phyloP scores from a whole-genome alignment of 805 yeast species.

The Wickerhamomyces hampshirensis region DNA sequence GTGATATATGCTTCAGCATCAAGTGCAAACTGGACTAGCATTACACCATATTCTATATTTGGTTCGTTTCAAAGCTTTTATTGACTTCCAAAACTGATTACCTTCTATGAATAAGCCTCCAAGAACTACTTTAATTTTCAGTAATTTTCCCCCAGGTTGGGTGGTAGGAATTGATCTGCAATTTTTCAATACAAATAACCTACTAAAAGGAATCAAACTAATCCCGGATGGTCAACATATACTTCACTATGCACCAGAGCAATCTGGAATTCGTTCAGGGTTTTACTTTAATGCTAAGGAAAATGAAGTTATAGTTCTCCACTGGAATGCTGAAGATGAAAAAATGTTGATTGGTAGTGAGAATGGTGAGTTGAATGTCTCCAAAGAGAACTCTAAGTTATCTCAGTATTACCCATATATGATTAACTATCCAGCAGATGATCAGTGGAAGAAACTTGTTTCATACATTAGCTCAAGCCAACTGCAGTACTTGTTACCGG shows the following conservation, averaged over 20 bases:
- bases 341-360: conserved; percentile 26
- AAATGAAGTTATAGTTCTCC: conserved; percentile 28
- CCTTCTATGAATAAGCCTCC: conserved; percentile 22
- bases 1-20: no score
- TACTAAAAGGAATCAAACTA: conserved; percentile 46
- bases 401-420: conserved; percentile 33
- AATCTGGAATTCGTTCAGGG: conserved; percentile 37
- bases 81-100: neutral
- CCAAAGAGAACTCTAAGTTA: conserved; percentile 25
- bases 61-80: no score
- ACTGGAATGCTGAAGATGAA: conserved; percentile 35
- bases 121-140: conserved; percentile 25
- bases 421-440: conserved; percentile 35
- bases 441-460: conserved; percentile 25
- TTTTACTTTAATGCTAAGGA: conserved; percentile 31
- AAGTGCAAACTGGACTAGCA: no score
- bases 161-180: conserved; percentile 44
- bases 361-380: conserved; percentile 28
- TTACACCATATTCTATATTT: no score
- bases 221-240: conserved; percentile 50
- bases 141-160: conserved; percentile 31
- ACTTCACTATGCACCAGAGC: conserved; percentile 43
- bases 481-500: conserved; percentile 26
- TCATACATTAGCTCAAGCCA: conserved; percentile 23
- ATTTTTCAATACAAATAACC: conserved; percentile 37